Conservation (phyloP, 2,329 filamentous ascomycete species). For the Arthrocladium fulminans region DNA sequence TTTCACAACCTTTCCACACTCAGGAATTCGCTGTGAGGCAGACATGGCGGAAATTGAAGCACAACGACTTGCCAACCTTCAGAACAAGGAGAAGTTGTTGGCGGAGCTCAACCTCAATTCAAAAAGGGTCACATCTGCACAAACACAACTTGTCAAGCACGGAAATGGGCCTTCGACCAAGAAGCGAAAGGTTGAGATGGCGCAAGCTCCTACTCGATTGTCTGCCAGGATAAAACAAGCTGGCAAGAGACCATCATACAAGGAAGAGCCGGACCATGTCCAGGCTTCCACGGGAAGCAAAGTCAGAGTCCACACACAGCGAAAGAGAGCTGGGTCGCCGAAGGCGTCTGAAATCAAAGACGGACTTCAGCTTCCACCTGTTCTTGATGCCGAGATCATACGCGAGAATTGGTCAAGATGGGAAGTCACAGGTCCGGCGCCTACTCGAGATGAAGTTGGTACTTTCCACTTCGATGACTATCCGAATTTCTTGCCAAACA, state of each 20-base stretch:
- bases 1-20: too few relatives aligned
- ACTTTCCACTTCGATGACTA: slow-evolving; percentile 40
- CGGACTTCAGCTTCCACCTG: slow-evolving; percentile 15
- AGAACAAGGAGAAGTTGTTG: slow-evolving; percentile 41
- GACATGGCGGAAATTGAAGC: slow-evolving; percentile 40
- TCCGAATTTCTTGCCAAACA: slow-evolving; percentile 44
- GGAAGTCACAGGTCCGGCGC: slow-evolving; percentile 32
- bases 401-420: slow-evolving; percentile 38
- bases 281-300: not conserved
- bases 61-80: slow-evolving; percentile 41
- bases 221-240: slow-evolving; percentile 42
- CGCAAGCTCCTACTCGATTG: slow-evolving; percentile 31
- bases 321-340: not conserved
- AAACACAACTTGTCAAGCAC: slow-evolving; percentile 10
- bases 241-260: slow-evolving; percentile 28
- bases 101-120: slow-evolving; percentile 38
- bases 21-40: too few relatives aligned
- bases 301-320: not conserved
- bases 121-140: slow-evolving; percentile 13
- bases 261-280: slow-evolving; percentile 27
- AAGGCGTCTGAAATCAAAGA: slow-evolving; percentile 11
- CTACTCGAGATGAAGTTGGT: slow-evolving; percentile 35
- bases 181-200: slow-evolving; percentile 30
- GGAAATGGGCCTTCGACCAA: slow-evolving; percentile 26
- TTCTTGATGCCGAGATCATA: slow-evolving; percentile 15